phyloP scores from a whole-genome alignment of 192 early-diverging fungal genomes.

The Coemansia javaensis region DNA sequence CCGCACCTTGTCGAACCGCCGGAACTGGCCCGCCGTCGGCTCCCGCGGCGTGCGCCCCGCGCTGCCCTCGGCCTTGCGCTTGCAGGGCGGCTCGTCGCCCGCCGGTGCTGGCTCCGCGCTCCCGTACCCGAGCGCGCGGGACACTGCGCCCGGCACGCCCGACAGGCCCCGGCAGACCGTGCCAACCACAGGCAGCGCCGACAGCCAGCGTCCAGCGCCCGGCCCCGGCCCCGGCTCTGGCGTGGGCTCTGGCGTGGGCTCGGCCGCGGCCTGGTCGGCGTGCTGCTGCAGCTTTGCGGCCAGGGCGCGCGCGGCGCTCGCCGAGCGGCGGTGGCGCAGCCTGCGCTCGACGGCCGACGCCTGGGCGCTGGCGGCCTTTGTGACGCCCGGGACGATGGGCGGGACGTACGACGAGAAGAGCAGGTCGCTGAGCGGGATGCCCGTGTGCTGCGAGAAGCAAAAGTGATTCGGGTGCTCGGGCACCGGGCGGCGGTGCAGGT shows the following conservation, averaged over 20 bases:
- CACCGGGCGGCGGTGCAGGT: conserved; percentile 20
- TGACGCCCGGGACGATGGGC: conserved; percentile 43
- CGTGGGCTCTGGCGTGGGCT: no score
- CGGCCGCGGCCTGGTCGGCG: no score
- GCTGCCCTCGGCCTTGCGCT: neutral
- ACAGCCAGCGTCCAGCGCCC: no score
- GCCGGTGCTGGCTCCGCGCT: neutral
- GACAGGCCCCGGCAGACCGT: conserved; percentile 16
- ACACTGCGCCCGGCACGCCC: conserved; percentile 24
- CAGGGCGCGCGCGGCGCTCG: neutral
- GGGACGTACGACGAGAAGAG: conserved; percentile 60
- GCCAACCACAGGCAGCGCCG: conserved; percentile 31
- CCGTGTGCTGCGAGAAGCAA: conserved; percentile 76
- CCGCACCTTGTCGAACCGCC: conserved; percentile 36
- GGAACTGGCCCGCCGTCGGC: conserved; percentile 30
- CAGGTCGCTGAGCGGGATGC: conserved; percentile 66
- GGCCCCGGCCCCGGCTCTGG: no score
- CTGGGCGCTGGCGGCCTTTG: conserved; percentile 29
- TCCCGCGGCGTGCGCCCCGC: neutral
- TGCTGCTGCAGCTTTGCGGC: neutral
- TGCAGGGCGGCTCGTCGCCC: neutral
- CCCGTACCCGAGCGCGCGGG: conserved; percentile 13
- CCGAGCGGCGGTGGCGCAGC: conserved; percentile 23
- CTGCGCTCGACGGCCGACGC: conserved; percentile 36
- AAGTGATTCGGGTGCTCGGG: conserved; percentile 59